Base-by-base conservation (phyloP, 192 early-diverging fungal genomes). In the Borealophlyctis nickersoniae region DNA sequence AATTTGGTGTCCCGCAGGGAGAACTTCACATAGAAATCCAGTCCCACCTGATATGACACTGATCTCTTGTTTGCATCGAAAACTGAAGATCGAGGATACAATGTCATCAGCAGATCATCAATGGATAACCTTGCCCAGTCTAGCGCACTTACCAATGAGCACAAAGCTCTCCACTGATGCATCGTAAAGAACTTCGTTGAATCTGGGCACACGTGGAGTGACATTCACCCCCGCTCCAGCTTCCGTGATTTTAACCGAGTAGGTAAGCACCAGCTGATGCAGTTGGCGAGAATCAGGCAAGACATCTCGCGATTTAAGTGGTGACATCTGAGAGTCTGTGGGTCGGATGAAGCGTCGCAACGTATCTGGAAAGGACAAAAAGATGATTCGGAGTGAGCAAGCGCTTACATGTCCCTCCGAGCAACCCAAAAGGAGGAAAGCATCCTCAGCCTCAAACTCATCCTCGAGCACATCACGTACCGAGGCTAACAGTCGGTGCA, bases 41-140 rank as follows among this genome's bases (percentile, higher is more conserved):
- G 33, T 65, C 29, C 16, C 5, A 53, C 52, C 52, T 65, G 74
- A 24, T 77, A 82, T 0, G 76, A 82, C 22, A 92, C 54, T 4
- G 88, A 72, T 56, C 86, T 81, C 79, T 92, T 89, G 78, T 92
- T 87, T 13, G 74, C 77, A 69, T 98, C 92, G 67, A 85, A 94
- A 2, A 98, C 80, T 59, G 78, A 68, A 58, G 9, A 62, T 51
- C 61, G n/a, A n/a, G n/a, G n/a, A n/a, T n/a, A n/a, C n/a, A n/a
- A n/a, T n/a, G n/a, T n/a, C n/a, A n/a, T n/a, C n/a, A n/a, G n/a
- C n/a, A n/a, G n/a, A n/a, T n/a, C n/a, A n/a, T n/a, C n/a, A n/a
- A n/a, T n/a, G n/a, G n/a, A n/a, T n/a, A n/a, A n/a, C n/a, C n/a
- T n/a, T n/a, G n/a, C n/a, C n/a, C n/a, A n/a, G n/a, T n/a, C n/a